Conservation (phyloP, 1,139 yeast genomes). For the Taphrina communis region DNA sequence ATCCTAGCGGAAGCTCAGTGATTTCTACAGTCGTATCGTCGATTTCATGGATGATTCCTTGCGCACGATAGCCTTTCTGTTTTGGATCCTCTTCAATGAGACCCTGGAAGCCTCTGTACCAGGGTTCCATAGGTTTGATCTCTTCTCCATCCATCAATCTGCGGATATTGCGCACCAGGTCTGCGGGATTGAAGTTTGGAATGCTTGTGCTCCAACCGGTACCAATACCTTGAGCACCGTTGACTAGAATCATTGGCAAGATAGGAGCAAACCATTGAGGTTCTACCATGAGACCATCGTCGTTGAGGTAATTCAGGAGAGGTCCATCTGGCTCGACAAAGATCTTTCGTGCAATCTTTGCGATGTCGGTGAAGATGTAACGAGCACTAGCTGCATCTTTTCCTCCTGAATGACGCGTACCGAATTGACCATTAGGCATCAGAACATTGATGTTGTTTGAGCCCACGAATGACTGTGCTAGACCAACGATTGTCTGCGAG, state of each 20-base stretch:
- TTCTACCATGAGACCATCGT: slow-evolving; percentile 92
- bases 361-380: slow-evolving; percentile 88
- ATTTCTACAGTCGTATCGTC: slow-evolving; percentile 84
- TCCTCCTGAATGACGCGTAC: slow-evolving; percentile 97
- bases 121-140: slow-evolving; percentile 77
- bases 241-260: slow-evolving; percentile 87
- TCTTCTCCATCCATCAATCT: slow-evolving; percentile 76
- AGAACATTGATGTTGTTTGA: slow-evolving; percentile 84
- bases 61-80: slow-evolving; percentile 71
- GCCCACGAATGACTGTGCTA: slow-evolving; percentile 95
- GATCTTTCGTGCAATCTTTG: slow-evolving; percentile 72
- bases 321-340: slow-evolving; percentile 84
- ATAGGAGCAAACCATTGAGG: slow-evolving; percentile 96
- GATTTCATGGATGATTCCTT: slow-evolving; percentile 79
- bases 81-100: slow-evolving; percentile 60
- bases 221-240: slow-evolving; percentile 98
- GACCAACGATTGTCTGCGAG: slow-evolving; percentile 84
- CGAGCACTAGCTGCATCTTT: slow-evolving; percentile 99
- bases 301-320: slow-evolving; percentile 78
- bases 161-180: slow-evolving; percentile 74
- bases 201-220: slow-evolving; percentile 98
- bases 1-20: slow-evolving; percentile 88
- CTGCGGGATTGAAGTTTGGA: slow-evolving; percentile 87
- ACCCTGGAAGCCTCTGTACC: slow-evolving; percentile 98
- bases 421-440: slow-evolving; percentile 94